Base-by-base conservation (phyloP, 2,329 filamentous ascomycete species). In the Penicillium sp. region DNA sequence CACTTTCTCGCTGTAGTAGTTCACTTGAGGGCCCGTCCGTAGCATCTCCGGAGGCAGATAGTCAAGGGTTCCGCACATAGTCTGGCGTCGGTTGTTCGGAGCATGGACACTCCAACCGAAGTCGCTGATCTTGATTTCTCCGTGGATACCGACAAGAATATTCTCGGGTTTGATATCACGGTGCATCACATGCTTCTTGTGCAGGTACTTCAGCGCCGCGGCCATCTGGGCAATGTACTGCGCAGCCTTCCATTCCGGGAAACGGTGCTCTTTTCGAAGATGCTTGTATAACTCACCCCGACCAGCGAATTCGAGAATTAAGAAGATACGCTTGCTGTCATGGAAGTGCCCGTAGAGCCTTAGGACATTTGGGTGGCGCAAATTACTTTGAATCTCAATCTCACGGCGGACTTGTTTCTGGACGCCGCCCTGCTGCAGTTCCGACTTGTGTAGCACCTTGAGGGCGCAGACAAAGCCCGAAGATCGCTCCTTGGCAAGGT, bases 21-120 rank as follows among this genome's bases (percentile, higher is more conserved):
- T 95, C 62, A 93, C 87, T 58, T 84, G 80, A 57, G 79, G 79
- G 36, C 87, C 86, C 3, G 84, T 81, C 69, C 85, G 87, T 69
- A 97, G 80, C 93, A 98, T 98, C 82, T 98, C 93, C 4, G 93
- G 93, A 3, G 93, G 93, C 13, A 98, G 80, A 69, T 98, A 98
- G 72, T 98, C 93, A 34, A 97, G 81, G 14, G 93, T 98, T 54
- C 93, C 93, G 68, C 93, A 98, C 82, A 97, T 90, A 46, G 93
- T 98, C 64, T 90, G 86, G 52, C 93, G 80, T 58, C 93, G 78
- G 73, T 91, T 94, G 70, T 95, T 96, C 23, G 93, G 93, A 4
- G 93, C 93, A 69, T 98, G 93, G 3, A 97, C 93, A 66, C 87
- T 94, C 93, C 93, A 98, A 40, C 93, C 91, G 64, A 97, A 98